Evolutionary conservation across 2,329 filamentous ascomycete genomes (phyloP), one percentile per base, ranked within the genome.

Genomic region (Rosellinia necatrix): DNA sequence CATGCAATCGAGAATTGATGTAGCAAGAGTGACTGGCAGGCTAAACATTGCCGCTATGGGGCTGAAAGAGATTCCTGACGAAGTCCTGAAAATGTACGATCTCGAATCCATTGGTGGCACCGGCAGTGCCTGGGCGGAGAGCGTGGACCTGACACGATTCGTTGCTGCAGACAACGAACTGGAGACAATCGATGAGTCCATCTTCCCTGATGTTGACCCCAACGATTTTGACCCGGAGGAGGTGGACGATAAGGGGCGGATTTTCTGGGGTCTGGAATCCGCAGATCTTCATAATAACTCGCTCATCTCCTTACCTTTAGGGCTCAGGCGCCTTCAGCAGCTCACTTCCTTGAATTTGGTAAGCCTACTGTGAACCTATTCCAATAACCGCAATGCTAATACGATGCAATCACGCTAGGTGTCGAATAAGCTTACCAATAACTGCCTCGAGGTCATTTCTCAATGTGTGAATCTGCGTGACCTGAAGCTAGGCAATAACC

Each of bases 81-180:
- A 96, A 68, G 89, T 97, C 0, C 76, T 96, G 74, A 85, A 86
- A 51, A 97, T 97, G 92, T 97, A 97, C 70, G 89, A 92, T 65
- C 78, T 90, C 15, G 86, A 92, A 49, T 81, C 83, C 1, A 80
- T 86, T 52, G 84, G 87, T 32, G 79, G 78, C 10, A 76, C 81
- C 19, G 84, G 82, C 30, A 82, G 86, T 9, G 85, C 87, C 29
- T 97, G 94, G 94, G 92, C 92, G 2, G 93, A 97, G 72, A 88
- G 89, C 56, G 91, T 97, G 9, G 93, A 97, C 68, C 75, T 97
- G 41, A 89, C 87, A 1, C 86, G 89, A 58, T 86, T 97, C 46
- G 84, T 94, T 61, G 92, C 90, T 5, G 92, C 93, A 7, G 92
- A 96, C 68, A 97, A 99, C 67, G 90, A 96, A 67, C 73, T 99